Evolutionary conservation across 345 rosid species (phyloP).

Genomic region (Brassica nigra): DNA sequence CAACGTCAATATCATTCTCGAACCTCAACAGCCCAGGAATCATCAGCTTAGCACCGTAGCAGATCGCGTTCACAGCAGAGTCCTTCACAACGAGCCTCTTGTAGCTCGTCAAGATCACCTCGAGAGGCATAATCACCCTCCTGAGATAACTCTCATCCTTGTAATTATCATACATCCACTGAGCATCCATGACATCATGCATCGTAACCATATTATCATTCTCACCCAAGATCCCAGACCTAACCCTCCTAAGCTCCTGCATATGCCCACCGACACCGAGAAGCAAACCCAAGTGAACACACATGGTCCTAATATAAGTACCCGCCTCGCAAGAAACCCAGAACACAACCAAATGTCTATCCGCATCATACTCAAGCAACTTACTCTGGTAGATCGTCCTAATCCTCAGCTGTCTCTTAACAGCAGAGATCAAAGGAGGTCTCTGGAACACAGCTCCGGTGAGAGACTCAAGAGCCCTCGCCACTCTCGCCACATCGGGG

Average conservation of each 20-base stretch:
- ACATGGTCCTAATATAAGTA: constrained; percentile 90
- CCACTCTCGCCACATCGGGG: constrained; percentile 77
- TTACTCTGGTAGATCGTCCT: constrained; percentile 88
- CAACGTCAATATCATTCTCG: constrained; percentile 85
- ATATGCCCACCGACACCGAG: constrained; percentile 97
- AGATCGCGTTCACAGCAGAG: constrained; percentile 90
- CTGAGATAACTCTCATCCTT: constrained; percentile 72
- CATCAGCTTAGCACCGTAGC: constrained; percentile 95
- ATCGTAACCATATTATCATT: constrained; percentile 94
- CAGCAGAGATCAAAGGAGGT: constrained; percentile 92
- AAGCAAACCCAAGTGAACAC: constrained; percentile 88
- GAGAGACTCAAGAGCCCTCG: constrained; percentile 81
- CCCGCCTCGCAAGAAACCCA: constrained; percentile 99
- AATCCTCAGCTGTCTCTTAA: constrained; percentile 91
- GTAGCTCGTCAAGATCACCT: constrained; percentile 81
- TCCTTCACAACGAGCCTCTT: constrained; percentile 93
- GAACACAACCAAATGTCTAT: constrained; percentile 86
- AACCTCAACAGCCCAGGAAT: constrained; percentile 86
- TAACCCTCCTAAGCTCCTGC: constrained; percentile 92
- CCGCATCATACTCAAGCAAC: constrained; percentile 78
- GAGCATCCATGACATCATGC: constrained; percentile 99
- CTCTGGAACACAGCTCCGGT: constrained; percentile 95
- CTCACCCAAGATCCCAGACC: constrained; percentile 93
- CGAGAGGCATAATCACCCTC: constrained; percentile 90
- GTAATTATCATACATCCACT: constrained; percentile 9